phyloP scores from a whole-genome alignment of 495 filamentous ascomycete species.

The Lophium mytilinum region DNA sequence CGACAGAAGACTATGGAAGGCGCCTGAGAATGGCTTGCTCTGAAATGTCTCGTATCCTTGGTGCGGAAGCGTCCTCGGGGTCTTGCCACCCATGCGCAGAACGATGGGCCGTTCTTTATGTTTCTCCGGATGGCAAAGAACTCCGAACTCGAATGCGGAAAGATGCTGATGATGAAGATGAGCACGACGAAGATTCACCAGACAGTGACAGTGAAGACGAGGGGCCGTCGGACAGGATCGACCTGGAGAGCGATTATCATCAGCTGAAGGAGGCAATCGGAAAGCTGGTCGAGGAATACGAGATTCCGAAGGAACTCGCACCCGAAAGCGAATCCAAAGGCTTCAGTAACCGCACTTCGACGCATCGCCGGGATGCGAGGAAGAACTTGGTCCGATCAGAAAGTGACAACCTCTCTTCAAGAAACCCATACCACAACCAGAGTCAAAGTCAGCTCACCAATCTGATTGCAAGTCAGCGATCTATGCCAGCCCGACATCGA shows the following conservation, averaged over 20 bases:
- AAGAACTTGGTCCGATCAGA: not conserved
- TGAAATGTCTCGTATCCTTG: constrained; percentile 56
- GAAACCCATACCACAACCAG: constrained; percentile 28
- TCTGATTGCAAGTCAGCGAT: constrained; percentile 25
- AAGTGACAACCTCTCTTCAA: constrained; percentile 20
- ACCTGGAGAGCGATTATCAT: constrained; percentile 74
- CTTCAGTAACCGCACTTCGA: constrained; percentile 57
- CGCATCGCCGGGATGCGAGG: constrained; percentile 27
- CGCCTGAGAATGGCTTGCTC: constrained; percentile 49
- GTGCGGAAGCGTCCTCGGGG: constrained; percentile 51
- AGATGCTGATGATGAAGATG: constrained; percentile 57
- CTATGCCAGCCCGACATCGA: constrained; percentile 20
- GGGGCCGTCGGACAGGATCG: constrained; percentile 52
- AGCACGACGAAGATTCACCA: constrained; percentile 54
- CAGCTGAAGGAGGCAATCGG: constrained; percentile 73
- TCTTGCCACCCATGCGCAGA: constrained; percentile 65
- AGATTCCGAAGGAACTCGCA: constrained; percentile 56
- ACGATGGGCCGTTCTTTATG: constrained; percentile 66
- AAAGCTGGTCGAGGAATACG: constrained; percentile 73
- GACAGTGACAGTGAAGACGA: constrained; percentile 62
- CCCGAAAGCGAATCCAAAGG: constrained; percentile 47
- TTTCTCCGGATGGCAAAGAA: constrained; percentile 59
- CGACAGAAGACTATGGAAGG: constrained; percentile 36
- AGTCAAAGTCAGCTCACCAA: constrained; percentile 32
- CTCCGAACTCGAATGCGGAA: constrained; percentile 66